A percentile compares a stretch with the other conserved stretches of the same genome.
phyloP scores from a whole-genome alignment of 129 eudicot genomes.

The Dittrichia graveolens region DNA sequence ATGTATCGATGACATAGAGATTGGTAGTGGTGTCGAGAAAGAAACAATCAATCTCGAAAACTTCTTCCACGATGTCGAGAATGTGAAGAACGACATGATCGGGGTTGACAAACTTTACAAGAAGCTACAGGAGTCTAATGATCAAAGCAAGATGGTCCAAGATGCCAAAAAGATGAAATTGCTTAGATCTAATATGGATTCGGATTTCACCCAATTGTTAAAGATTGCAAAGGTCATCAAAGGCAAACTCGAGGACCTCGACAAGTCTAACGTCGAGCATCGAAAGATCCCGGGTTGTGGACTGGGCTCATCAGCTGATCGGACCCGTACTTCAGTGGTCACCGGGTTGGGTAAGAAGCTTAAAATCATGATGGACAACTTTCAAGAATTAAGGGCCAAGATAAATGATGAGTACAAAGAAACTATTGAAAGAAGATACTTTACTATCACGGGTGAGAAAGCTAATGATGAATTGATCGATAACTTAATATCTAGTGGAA shows the following conservation, averaged over 20 bases:
- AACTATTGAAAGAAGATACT: conserved; percentile 69
- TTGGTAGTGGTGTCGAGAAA: conserved; percentile 27
- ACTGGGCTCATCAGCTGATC: conserved; percentile 83
- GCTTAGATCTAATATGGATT: conserved; percentile 63
- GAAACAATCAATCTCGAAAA: conserved; percentile 59
- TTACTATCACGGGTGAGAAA: conserved; percentile 78
- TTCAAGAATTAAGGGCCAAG: conserved; percentile 53
- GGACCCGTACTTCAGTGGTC: conserved; percentile 73
- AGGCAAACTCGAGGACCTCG: conserved; percentile 72
- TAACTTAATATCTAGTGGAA: conserved; percentile 68
- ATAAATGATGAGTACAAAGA: conserved; percentile 80
- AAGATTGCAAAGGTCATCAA: conserved; percentile 65
- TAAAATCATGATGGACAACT: conserved; percentile 78
- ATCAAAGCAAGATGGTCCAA: conserved; percentile 67
- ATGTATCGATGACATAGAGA: conserved; percentile 58
- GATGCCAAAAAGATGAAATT: conserved; percentile 68
- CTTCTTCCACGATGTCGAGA: conserved; percentile 77
- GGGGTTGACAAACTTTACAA: conserved; percentile 64
- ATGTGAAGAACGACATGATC: conserved; percentile 65
- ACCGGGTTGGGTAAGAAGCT: conserved; percentile 82
- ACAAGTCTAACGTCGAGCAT: conserved; percentile 56
- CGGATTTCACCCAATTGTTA: conserved; percentile 61
- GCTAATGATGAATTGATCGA: conserved; percentile 71
- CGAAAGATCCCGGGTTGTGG: conserved; percentile 77
- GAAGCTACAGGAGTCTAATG: conserved; percentile 63